phyloP scores from a whole-genome alignment of 2,329 filamentous ascomycete genomes.

The Fusarium compactum region DNA sequence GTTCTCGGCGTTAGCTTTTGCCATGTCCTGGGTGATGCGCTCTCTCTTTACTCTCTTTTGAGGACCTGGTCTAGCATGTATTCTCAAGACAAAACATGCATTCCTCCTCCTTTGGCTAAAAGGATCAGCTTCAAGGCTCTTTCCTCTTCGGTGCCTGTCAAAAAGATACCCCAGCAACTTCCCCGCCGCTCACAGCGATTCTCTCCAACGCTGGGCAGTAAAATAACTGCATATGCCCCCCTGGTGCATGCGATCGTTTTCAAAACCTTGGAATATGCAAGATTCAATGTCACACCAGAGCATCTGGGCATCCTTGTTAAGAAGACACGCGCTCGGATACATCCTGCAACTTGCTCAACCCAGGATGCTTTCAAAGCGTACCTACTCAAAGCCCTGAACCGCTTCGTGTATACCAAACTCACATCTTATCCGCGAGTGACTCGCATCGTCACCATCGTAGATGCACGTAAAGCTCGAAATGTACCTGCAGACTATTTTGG shows the following conservation, averaged over 20 bases:
- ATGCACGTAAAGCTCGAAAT: neutral
- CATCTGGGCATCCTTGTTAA: neutral
- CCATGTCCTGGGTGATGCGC: neutral
- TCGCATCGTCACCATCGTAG: neutral
- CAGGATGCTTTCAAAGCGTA: neutral
- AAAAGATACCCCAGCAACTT: neutral
- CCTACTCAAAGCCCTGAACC: neutral
- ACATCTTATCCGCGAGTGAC: neutral
- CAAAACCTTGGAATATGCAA: neutral
- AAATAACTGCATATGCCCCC: neutral
- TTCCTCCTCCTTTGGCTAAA: neutral
- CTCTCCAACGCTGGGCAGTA: neutral
- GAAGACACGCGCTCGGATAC: neutral
- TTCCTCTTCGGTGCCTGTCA: neutral
- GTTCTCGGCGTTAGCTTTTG: neutral
- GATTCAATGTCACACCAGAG: neutral
- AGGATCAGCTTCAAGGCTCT: neutral
- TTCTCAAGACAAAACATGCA: neutral
- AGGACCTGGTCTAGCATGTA: neutral
- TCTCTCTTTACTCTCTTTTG: neutral
- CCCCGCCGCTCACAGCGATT: neutral
- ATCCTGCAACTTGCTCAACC: neutral
- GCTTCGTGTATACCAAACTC: neutral
- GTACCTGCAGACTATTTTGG: neutral
- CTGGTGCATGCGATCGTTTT: neutral